Evolutionary conservation across 768 basidiomycete genomes (phyloP).

Genomic region (Dacryopinax primogenitus): DNA sequence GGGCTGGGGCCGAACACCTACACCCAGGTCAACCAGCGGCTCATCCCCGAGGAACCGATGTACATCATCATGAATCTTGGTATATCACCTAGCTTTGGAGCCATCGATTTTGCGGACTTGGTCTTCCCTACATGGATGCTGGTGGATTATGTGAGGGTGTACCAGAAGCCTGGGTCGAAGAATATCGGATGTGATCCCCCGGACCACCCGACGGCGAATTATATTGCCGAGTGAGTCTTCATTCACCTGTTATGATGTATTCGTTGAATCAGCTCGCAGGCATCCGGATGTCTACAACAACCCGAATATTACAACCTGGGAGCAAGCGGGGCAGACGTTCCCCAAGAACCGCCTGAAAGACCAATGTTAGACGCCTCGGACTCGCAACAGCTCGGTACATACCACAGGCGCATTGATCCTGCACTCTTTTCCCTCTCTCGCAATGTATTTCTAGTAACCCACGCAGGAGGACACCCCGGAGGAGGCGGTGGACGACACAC

Average conservation of each 20-base stretch:
- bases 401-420: too few species aligned
- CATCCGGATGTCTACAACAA: constrained; percentile 56
- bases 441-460: constrained; percentile 2
- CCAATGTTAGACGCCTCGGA: constrained; percentile 27
- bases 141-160: constrained; percentile 12
- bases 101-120: constrained; percentile 23
- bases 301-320: constrained; percentile 79
- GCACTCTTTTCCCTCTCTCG: not conserved
- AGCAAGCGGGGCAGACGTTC: constrained; percentile 55
- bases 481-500: not conserved
- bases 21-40: constrained; percentile 46
- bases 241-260: not conserved
- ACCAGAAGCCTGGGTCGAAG: constrained; percentile 36
- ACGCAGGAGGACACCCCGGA: not conserved
- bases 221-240: constrained; percentile 30
- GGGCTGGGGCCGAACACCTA: constrained; percentile 54
- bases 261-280: constrained; percentile 16
- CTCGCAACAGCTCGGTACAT: too few species aligned
- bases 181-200: constrained; percentile 67
- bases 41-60: constrained; percentile 87
- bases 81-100: constrained; percentile 27
- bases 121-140: constrained; percentile 15
- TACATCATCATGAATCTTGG: constrained; percentile 60
- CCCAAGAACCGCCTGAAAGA: constrained; percentile 47
- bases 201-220: constrained; percentile 61